phyloP scores from a whole-genome alignment of 495 filamentous ascomycete genomes.

The Talaromyces stipitatus region DNA sequence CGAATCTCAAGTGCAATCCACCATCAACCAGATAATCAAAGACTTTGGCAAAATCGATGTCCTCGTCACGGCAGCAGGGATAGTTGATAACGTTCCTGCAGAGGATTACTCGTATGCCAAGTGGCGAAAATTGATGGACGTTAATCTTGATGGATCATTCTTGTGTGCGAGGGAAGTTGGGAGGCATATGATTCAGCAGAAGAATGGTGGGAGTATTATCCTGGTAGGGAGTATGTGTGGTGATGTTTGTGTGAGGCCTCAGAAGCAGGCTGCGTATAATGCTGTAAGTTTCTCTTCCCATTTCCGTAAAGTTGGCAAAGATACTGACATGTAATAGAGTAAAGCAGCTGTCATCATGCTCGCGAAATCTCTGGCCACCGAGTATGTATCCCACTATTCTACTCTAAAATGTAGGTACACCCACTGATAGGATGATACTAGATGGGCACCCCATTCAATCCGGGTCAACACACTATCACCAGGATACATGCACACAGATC shows the following conservation, averaged over 20 bases:
- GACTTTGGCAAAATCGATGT: slow-evolving; percentile 61
- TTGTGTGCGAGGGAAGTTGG: slow-evolving; percentile 65
- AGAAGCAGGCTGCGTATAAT: slow-evolving; percentile 23
- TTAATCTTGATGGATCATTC: slow-evolving; percentile 56
- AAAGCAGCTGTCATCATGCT: slow-evolving; percentile 18
- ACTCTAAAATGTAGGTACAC: neutral
- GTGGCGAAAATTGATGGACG: slow-evolving; percentile 61
- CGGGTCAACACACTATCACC: slow-evolving; percentile 22
- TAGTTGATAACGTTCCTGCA: slow-evolving; percentile 53
- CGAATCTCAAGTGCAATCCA: slow-evolving; percentile 41
- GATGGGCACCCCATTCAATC: slow-evolving; percentile 13
- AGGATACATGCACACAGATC: slow-evolving; percentile 22
- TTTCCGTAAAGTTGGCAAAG: neutral
- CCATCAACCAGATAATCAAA: slow-evolving; percentile 45
- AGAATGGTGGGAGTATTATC: slow-evolving; percentile 20
- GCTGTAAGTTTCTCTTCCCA: slow-evolving; percentile 2
- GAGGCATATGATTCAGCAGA: slow-evolving; percentile 49
- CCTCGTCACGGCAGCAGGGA: slow-evolving; percentile 64
- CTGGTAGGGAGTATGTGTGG: slow-evolving; percentile 18
- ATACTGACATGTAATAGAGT: neutral
- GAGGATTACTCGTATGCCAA: slow-evolving; percentile 55
- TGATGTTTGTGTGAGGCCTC: slow-evolving; percentile 15
- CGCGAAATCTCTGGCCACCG: slow-evolving; percentile 17
- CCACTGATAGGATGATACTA: neutral
- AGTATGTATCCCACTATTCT: slow-evolving; percentile 6